A percentile compares a stretch with the other conserved stretches of the same genome.
These are phyloP conservation scores for Fusarium bactridioides DNA, from an alignment of 2,329 filamentous ascomycete genomes.

Conservation along the genomic window DNA sequence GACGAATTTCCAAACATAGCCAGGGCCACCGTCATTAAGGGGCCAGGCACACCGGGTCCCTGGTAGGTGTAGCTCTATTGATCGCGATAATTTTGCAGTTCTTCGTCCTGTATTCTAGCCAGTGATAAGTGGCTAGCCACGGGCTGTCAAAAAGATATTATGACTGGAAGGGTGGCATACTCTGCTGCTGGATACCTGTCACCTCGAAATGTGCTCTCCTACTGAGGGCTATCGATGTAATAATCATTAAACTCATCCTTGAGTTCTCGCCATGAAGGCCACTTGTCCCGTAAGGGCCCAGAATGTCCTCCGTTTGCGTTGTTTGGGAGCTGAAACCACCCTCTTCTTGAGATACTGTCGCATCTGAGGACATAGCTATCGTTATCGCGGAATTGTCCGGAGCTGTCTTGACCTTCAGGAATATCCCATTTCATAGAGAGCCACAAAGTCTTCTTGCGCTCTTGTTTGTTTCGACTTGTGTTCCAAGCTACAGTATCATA, in stretches of 20 bases:
- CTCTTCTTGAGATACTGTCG: constrained; percentile 21
- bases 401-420: background rate
- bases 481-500: background rate
- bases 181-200: background rate
- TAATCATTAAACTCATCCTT: background rate
- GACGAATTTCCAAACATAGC: constrained; percentile 13
- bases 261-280: background rate
- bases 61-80: background rate
- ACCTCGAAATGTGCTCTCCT: background rate
- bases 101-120: background rate
- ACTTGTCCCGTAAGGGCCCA: background rate
- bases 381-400: background rate
- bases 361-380: background rate
- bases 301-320: background rate
- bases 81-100: background rate
- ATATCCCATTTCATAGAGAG: background rate
- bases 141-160: background rate
- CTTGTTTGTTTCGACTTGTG: constrained; percentile 14
- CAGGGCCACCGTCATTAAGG: constrained; percentile 13
- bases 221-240: background rate
- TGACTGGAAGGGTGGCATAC: background rate
- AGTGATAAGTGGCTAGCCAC: background rate
- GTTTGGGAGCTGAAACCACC: constrained; percentile 24
- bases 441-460: constrained; percentile 5
- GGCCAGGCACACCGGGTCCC: background rate